Base-by-base conservation (phyloP, 2,329 filamentous ascomycete species). In the Fusarium napiforme region DNA sequence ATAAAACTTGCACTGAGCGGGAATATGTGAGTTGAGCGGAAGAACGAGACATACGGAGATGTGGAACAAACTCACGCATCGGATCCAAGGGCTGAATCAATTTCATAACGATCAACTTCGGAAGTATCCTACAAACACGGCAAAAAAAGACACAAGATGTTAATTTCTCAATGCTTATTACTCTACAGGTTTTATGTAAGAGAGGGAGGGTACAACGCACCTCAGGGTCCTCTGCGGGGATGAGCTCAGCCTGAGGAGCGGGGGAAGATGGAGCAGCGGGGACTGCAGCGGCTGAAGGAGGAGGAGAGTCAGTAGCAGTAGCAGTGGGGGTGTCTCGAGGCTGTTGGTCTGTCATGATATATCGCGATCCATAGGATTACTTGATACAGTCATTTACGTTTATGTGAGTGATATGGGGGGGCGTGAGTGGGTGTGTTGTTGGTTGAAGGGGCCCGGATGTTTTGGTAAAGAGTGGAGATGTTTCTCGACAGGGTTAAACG, bases 81-180 rank as follows among this genome's bases (percentile, higher is more conserved):
- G 45, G 67, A 65, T 9, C 75, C 75, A 9, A 77, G 66, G 16
- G 75, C 56, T 21, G 75, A 77, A 63, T 77, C 75, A 53, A 68
- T 45, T 30, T 77, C 75, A 61, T 63, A 60, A 28, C 53, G 26
- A 40, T 77, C 70, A 40, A 75, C 21, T 47, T 68, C 53, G 52
- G 46, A n/a, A 30, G 36, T 32, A 58, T 64, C 66, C 62, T 67
- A 55, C 55, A 56, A 40, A 59, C 23, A 60, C 46, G 36, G 39
- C 34, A 55, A 56, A 36, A 69, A 64, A 43, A 43, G 43, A 37
- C 32, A 46, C 40, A 45, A 26, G 9, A 28, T 37, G 67, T 69
- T 69, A 69, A 69, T 32, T 34, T 34, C n/a, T 47, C 23, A 43
- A 50, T 28, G 32, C n/a, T 60, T 37, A 55, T 53, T 36, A 56